Base-by-base conservation (phyloP, 331 rosid genomes). In the Malus hybrid region DNA sequence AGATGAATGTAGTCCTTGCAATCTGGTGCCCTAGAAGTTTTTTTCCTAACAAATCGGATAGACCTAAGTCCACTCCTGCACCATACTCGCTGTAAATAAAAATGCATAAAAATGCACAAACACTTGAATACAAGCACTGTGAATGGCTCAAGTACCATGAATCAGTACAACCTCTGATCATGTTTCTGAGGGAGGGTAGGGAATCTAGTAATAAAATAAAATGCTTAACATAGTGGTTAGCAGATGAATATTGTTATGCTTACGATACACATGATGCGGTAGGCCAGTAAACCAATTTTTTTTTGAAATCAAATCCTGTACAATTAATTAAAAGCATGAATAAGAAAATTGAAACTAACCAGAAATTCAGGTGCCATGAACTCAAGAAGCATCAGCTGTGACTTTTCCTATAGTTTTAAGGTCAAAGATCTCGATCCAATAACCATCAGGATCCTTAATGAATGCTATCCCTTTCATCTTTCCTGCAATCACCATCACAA, bases 351-450 rank as follows among this genome's bases (percentile, higher is more conserved):
- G 16, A 16, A 61, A 16, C 66, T 34, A 72, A 90, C 87, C 85
- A 63, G 83, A 77, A 78, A 58, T 18, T 15, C 2, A 39, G 78
- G 70, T 62, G 28, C 61, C 15, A 15, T 63, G 72, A 63, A 71
- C 84, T 91, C 74, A 89, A 56, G 86, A 39, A 74, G 79, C 84
- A 56, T 14, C 58, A 53, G 65, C 63, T 36, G 92, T 78, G 29
- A 80, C 4, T 13, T 34, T 73, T 70, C 90, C 91, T 20, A 94
- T 87, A 20, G 79, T 19, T 82, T 91, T 84, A n/a, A 69, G 88
- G 78, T 94, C 99, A 71, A 94, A 94, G 62, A 91, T 85, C 87
- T 94, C 99, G 77, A 94, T 88, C 99, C 96, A 94, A 78, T 94
- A 94, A 65, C 92, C 97, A 85, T 94, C 97, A 4, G 99, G 99